These are phyloP conservation scores for Saccharomycopsis selenospora DNA, from an alignment of 805 yeast species.

Conservation along the genomic window DNA sequence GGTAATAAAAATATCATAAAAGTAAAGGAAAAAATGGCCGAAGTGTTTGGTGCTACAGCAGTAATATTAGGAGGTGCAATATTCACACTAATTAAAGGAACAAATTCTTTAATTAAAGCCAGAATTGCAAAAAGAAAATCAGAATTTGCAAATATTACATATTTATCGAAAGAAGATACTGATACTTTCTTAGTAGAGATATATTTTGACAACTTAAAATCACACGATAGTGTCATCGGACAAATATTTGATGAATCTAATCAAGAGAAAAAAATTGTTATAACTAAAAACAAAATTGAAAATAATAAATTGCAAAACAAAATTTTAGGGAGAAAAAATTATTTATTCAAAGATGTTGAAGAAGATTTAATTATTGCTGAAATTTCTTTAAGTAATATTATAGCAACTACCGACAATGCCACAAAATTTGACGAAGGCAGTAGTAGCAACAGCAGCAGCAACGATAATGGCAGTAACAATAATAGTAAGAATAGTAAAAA, in stretches of 20 bases:
- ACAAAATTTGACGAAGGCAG: too few relatives aligned
- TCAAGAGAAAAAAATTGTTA: background rate
- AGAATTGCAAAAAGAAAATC: background rate
- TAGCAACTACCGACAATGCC: too few relatives aligned
- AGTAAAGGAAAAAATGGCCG: background rate
- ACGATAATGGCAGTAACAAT: too few relatives aligned
- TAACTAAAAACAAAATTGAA: background rate
- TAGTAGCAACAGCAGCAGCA: too few relatives aligned
- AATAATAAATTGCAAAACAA: background rate
- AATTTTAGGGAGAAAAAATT: background rate
- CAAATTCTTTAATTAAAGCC: background rate
- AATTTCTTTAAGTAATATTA: background rate
- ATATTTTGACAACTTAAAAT: background rate
- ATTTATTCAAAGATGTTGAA: background rate
- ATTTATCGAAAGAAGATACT: background rate
- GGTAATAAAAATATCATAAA: too few relatives aligned
- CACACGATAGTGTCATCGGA: background rate
- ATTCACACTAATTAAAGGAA: background rate
- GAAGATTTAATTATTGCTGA: background rate
- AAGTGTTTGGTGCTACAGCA: background rate
- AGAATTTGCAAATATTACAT: background rate
- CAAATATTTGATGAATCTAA: background rate
- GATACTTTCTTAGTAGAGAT: background rate
- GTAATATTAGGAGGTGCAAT: background rate
- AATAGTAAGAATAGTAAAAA: too few relatives aligned